Conservation (phyloP, 768 basidiomycete species). For the Trametes sanguinea region DNA sequence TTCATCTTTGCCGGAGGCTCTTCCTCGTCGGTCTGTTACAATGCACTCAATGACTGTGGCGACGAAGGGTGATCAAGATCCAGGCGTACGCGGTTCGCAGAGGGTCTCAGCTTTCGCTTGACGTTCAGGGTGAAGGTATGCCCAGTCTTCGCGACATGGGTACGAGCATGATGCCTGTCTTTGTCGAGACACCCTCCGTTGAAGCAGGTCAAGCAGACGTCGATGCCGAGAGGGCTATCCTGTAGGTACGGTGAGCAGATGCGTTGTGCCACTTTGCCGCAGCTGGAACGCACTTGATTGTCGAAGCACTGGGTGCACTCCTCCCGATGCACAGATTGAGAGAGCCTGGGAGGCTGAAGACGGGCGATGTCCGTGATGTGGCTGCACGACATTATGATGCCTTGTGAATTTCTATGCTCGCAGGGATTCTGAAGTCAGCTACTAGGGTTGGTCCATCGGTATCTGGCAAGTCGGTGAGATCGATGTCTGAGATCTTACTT, state of each 20-base stretch:
- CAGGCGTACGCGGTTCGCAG: conserved; percentile 61
- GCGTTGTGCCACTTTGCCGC: neutral
- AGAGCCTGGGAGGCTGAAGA: conserved; percentile 59
- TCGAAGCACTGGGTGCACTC: conserved; percentile 99
- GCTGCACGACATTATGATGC: conserved; percentile 43
- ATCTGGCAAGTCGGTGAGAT: neutral
- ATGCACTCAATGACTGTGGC: neutral
- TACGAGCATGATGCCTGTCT: conserved; percentile 69
- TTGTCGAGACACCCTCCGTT: conserved; percentile 82
- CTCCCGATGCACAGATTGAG: conserved; percentile 80
- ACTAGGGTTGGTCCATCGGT: neutral
- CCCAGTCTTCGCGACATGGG: conserved; percentile 69
- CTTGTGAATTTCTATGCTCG: no score
- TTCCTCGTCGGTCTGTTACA: conserved; percentile 68
- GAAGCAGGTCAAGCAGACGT: conserved; percentile 92
- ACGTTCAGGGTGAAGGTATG: conserved; percentile 84
- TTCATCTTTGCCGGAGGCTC: conserved; percentile 89
- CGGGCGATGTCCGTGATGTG: conserved; percentile 53
- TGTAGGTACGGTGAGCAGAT: conserved; percentile 32
- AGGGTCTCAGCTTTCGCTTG: conserved; percentile 68
- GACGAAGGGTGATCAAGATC: conserved; percentile 20
- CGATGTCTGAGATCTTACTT: conserved; percentile 14
- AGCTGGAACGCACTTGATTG: conserved; percentile 62
- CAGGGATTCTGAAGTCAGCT: no score
- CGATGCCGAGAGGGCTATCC: conserved; percentile 76